Evolutionary conservation across 176 grass and related monocot species (phyloP).

Genomic region (Pharus latifolius): DNA sequence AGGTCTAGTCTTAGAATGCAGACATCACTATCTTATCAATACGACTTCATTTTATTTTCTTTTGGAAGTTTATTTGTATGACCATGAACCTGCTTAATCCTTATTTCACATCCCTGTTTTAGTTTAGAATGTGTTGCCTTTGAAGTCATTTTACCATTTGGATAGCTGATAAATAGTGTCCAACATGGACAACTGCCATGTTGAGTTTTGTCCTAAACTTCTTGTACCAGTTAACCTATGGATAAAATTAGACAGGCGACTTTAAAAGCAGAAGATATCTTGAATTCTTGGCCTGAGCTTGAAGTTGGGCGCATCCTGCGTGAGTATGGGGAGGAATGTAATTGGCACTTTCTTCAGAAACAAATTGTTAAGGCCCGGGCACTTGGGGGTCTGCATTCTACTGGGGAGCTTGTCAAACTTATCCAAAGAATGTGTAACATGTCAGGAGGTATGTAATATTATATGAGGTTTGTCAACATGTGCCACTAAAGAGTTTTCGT

Average conservation of each 20-base stretch:
- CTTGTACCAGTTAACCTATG: conserved; percentile 7
- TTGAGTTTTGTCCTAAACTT: neutral
- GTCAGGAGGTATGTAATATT: conserved; percentile 54
- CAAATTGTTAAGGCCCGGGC: conserved; percentile 53
- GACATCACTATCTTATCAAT: too few species aligned
- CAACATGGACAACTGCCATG: neutral
- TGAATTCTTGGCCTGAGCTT: conserved; percentile 81
- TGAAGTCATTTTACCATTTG: neutral
- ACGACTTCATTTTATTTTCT: too few species aligned
- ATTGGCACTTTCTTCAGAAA: conserved; percentile 73
- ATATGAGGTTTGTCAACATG: neutral
- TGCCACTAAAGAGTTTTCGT: neutral
- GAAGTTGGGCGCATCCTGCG: conserved; percentile 75
- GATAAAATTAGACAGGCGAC: conserved; percentile 41
- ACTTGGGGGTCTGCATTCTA: conserved; percentile 45
- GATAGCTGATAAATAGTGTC: neutral
- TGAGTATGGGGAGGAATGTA: conserved; percentile 93
- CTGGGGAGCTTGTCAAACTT: conserved; percentile 56
- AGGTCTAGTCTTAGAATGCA: too few species aligned
- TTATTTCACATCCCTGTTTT: too few species aligned
- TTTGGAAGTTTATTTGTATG: too few species aligned
- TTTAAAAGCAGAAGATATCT: conserved; percentile 85
- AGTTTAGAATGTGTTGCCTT: too few species aligned
- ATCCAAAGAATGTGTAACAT: conserved; percentile 42
- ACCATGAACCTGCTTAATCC: too few species aligned